Percentiles rank a stretch among this genome's conserved stretches.
Conservation (phyloP, 805 yeast species). For the Yarrowia sp. region DNA sequence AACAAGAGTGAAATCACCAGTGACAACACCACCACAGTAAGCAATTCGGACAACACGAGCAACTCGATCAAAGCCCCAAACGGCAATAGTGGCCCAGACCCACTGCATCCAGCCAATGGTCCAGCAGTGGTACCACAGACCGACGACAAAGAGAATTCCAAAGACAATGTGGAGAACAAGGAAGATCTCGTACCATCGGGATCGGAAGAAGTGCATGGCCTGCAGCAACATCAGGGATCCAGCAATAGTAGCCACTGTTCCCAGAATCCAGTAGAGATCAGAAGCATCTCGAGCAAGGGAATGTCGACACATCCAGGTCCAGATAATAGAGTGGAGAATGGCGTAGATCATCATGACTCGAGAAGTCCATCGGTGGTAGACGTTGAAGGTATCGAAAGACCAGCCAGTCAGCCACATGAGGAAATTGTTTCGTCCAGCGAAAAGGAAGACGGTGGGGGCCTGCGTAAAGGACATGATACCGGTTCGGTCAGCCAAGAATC, state of each 20-base stretch:
- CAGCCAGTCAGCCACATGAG: slow-evolving; percentile 61
- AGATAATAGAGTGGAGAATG: slow-evolving; percentile 32
- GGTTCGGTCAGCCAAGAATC: slow-evolving; percentile 33
- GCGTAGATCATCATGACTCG: slow-evolving; percentile 33
- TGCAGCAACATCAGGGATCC: slow-evolving; percentile 49
- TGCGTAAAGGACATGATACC: slow-evolving; percentile 34
- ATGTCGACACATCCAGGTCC: slow-evolving; percentile 15
- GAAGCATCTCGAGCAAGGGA: background rate
- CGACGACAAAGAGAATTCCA: slow-evolving; percentile 52
- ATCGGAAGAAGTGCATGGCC: slow-evolving; percentile 54
- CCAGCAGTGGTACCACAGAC: slow-evolving; percentile 58
- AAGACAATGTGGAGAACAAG: slow-evolving; percentile 54
- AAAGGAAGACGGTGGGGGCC: slow-evolving; percentile 35
- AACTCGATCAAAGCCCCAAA: slow-evolving; percentile 71
- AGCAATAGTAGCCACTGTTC: slow-evolving; percentile 45
- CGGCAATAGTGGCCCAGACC: slow-evolving; percentile 53
- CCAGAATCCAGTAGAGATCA: slow-evolving; percentile 32
- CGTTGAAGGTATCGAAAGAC: slow-evolving; percentile 57
- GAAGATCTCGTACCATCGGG: slow-evolving; percentile 58
- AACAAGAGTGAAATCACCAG: background rate
- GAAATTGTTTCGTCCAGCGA: slow-evolving; percentile 73
- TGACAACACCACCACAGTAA: slow-evolving; percentile 51
- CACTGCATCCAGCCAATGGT: slow-evolving; percentile 47
- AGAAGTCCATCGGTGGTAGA: slow-evolving; percentile 50
- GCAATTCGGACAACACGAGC: slow-evolving; percentile 54